Percentiles rank a stretch among this genome's conserved stretches.
Conservation (phyloP, 768 basidiomycete species). For the Chalciporus sphaerocephalus region DNA sequence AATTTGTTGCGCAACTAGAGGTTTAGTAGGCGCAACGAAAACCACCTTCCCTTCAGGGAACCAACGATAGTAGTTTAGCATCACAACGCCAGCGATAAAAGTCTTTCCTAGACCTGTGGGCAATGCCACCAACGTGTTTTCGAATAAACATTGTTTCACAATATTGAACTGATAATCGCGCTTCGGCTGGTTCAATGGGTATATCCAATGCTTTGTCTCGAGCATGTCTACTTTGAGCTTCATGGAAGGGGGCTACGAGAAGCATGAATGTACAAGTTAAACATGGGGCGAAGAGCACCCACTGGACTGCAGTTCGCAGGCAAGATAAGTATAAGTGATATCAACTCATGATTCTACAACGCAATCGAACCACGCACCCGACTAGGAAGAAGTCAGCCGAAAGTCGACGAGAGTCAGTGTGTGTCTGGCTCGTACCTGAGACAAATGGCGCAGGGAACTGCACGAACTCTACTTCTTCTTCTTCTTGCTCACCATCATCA, state of each 20-base stretch:
- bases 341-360: constrained; percentile 4
- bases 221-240: constrained; percentile 73
- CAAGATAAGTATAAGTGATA: background rate
- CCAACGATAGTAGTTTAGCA: constrained; percentile 95
- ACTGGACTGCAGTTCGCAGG: constrained; percentile 29
- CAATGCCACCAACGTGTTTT: constrained; percentile 90
- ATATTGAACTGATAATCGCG: constrained; percentile 97
- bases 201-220: constrained; percentile 83
- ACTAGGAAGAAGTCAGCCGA: constrained; percentile 32
- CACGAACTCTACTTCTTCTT: constrained; percentile 65
- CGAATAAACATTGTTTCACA: constrained; percentile 75
- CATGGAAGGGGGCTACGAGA: constrained; percentile 63
- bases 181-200: constrained; percentile 81
- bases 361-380: constrained; percentile 42
- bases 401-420: constrained; percentile 1
- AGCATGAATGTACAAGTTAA: background rate
- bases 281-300: background rate
- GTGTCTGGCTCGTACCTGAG: constrained; percentile 43
- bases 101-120: constrained; percentile 98
- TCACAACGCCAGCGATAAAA: constrained; percentile 93
- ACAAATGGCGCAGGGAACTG: constrained; percentile 82
- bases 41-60: constrained; percentile 89
- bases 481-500: constrained; percentile 53
- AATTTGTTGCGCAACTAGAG: constrained; percentile 92
- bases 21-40: constrained; percentile 95